Evolutionary conservation across 1,284 basidiomycete genomes (phyloP), one percentile per base, ranked within the genome.

Genomic region (Stereum hirsutum): DNA sequence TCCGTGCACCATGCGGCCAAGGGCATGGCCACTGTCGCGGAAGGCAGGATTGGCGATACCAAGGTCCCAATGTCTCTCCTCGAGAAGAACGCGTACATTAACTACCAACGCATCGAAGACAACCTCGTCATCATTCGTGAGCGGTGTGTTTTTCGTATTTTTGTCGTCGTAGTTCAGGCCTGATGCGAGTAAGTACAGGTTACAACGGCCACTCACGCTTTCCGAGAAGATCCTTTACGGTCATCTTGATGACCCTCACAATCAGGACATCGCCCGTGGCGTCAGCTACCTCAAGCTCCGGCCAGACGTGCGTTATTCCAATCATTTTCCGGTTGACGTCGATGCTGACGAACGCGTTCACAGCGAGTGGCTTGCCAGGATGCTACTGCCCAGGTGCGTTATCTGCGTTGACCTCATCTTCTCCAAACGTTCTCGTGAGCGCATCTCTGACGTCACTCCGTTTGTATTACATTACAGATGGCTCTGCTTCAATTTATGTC

Each of bases 401-500:
- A 21, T 27, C 26, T 38, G 24, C 35, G 35, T n/a, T n/a, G n/a
- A n/a, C n/a, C n/a, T n/a, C n/a, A n/a, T n/a, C 42, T 23, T 19
- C 5, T 20, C 11, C 33, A 31, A 20, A 35, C 43, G 25, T 45
- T 43, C 48, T 35, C 45, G 44, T 44, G 28, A 19, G 6, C 33
- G 42, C 24, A 17, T 17, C 17, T 32, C 44, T 54, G 51, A 58
- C 56, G 50, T 70, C 57, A 71, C 56, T 52, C n/a, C n/a, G n/a
- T n/a, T n/a, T n/a, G n/a, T n/a, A n/a, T n/a, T n/a, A n/a, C n/a
- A 35, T 3, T 0, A 43, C 14, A 98, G 86, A 99, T 99, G 96
- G 96, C 96, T 31, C 80, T 99, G 49, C 80, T 99, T 54, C 95
- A 99, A 74, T 99, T 99, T 81, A 99, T 99, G 96, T 97, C 95